Base-by-base conservation (phyloP, 108 stramenopile species). In the Schizochytrium sp. region DNA sequence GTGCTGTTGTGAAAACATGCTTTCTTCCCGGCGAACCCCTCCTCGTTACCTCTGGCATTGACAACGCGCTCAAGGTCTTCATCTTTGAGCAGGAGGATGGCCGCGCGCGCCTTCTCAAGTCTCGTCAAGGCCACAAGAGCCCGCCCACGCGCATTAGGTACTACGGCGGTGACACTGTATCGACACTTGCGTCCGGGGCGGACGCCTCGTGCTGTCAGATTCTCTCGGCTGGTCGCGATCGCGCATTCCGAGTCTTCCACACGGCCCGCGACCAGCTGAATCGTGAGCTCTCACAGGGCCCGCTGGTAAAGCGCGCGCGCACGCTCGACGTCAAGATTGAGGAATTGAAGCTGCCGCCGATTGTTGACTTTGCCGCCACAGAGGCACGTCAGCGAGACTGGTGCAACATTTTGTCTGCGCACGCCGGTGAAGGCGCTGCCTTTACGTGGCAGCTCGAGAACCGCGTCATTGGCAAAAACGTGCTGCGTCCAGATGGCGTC, bases 11-110 rank as follows among this genome's bases (percentile, higher is more conserved):
- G 19, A 5, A n/a, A 4, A 63, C 60, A 5, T 29, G 25, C 34
- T 87, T 91, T 51, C 44, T 89, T 45, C 89, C 91, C 47, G 25
- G 90, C 29, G 92, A 93, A 89, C 88, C 92, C 4, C 55, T 92
- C 44, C 45, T 93, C 44, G 57, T 93, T 12, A 89, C 91, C 5
- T 58, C 83, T 5, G 91, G 92, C 25, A 45, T 58, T 18, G 93
- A 94, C 88, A 94, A 94, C 90, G 58, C 90, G 53, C 53, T 93
- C 44, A 71, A 57, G 57, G 58, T 88, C 91, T 94, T 92, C 93
- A 59, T 92, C 6, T 87, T 94, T 23, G 93, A 94, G 53, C 90
- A 59, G 4, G 60, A 89, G 10, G 93, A 93, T 63, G 93, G 91
- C 5, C 48, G 41, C 19, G 91, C 92, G 5, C 88, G 92, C 47